phyloP scores from a whole-genome alignment of 1,284 basidiomycete genomes.

The Xanthoconium separans region DNA sequence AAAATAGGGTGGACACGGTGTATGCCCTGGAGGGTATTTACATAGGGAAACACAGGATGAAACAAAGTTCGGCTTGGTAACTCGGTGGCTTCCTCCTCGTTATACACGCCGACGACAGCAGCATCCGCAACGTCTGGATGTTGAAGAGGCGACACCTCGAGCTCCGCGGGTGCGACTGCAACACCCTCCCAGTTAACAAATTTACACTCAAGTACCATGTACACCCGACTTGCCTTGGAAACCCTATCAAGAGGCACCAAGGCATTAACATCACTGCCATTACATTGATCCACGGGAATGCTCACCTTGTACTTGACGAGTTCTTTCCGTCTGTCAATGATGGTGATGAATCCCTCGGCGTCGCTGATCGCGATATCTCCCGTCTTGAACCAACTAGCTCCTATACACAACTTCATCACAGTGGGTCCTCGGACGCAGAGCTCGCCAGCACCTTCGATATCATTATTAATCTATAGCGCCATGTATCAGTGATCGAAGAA shows the following conservation, averaged over 20 bases:
- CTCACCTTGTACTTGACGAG: conserved; percentile 79
- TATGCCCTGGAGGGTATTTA: conserved; percentile 54
- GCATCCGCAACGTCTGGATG: conserved; percentile 73
- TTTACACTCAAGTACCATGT: conserved; percentile 20
- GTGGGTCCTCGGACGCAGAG: conserved; percentile 77
- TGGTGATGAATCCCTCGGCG: conserved; percentile 60
- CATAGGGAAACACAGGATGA: neutral
- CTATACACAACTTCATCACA: conserved; percentile 70
- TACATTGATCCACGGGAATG: too few species aligned
- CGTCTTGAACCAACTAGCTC: conserved; percentile 73
- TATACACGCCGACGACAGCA: conserved; percentile 71
- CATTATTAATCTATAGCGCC: conserved; percentile 22
- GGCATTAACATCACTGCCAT: neutral
- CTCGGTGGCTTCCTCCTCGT: conserved; percentile 66
- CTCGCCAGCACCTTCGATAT: conserved; percentile 56
- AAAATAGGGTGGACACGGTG: conserved; percentile 53
- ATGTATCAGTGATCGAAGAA: neutral
- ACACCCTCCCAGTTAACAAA: neutral
- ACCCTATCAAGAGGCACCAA: conserved; percentile 38
- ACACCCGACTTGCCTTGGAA: conserved; percentile 50
- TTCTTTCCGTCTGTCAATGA: conserved; percentile 76
- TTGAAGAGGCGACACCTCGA: conserved; percentile 71
- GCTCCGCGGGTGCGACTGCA: conserved; percentile 79
- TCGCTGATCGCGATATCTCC: conserved; percentile 73
- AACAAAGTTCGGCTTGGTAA: conserved; percentile 50